These are phyloP conservation scores for Pseudoneurospora amorphoporcata DNA, from an alignment of 495 filamentous ascomycete genomes.

Conservation along the genomic window DNA sequence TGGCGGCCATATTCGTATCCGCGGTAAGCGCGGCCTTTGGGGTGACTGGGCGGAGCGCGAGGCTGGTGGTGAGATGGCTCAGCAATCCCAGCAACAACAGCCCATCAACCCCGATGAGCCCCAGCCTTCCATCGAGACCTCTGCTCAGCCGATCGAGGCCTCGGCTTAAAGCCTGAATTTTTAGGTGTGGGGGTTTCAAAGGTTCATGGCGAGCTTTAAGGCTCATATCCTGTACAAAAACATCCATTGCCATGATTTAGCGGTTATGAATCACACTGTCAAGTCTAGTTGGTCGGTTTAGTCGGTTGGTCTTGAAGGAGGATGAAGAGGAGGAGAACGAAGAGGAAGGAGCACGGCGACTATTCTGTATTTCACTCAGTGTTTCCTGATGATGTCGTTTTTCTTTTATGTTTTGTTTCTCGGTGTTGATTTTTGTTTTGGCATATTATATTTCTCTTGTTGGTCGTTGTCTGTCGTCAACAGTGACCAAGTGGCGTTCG, in stretches of 20 bases:
- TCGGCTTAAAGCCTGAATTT: neutral
- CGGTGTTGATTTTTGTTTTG: constrained; percentile 3
- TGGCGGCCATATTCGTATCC: constrained; percentile 66
- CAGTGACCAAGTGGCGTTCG: constrained; percentile 19
- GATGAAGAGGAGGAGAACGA: neutral
- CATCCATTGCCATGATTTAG: neutral
- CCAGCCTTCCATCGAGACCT: constrained; percentile 22
- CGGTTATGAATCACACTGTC: neutral
- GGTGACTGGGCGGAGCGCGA: constrained; percentile 88
- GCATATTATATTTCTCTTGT: constrained; percentile 4
- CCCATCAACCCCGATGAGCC: constrained; percentile 8
- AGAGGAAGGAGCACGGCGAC: neutral
- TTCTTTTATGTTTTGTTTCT: neutral
- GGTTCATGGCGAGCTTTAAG: neutral
- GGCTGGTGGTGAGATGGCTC: constrained; percentile 47
- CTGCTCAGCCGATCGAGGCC: constrained; percentile 8
- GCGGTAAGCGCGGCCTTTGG: constrained; percentile 86
- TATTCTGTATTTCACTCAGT: neutral
- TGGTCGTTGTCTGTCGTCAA: constrained; percentile 14
- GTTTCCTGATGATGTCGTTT: neutral
- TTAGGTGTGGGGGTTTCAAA: neutral
- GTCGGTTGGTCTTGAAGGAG: neutral
- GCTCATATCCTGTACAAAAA: neutral
- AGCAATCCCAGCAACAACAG: constrained; percentile 27
- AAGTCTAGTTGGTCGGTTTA: neutral